phyloP scores from a whole-genome alignment of 116 monocot species.

The Thalassia testudinum region DNA sequence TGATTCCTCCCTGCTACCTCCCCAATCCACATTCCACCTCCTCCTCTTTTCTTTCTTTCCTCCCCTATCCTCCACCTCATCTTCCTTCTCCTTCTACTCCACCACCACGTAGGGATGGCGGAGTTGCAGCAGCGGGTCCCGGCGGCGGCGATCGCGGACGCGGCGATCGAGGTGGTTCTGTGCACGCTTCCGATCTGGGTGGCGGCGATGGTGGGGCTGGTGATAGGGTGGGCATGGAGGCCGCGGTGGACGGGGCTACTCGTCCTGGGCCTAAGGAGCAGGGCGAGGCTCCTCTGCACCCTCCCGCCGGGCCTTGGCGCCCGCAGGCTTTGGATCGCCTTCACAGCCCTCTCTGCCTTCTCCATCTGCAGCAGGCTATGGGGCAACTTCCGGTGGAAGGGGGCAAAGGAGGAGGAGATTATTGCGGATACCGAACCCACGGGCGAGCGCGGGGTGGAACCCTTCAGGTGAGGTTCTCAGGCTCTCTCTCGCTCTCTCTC shows the following conservation, averaged over 20 bases:
- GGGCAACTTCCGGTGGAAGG: slow-evolving; percentile 38
- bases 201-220: slow-evolving; percentile 89
- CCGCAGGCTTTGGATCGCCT: slow-evolving; percentile 75
- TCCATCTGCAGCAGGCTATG: slow-evolving; percentile 63
- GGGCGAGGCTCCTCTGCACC: slow-evolving; percentile 35
- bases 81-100: neutral
- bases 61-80: neutral
- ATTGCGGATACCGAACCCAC: neutral
- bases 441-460: neutral
- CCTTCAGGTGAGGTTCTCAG: no score
- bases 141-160: slow-evolving; percentile 60
- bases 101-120: neutral
- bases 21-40: neutral
- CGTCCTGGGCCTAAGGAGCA: slow-evolving; percentile 61
- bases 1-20: neutral
- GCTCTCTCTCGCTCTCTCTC: no score
- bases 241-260: slow-evolving; percentile 93
- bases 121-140: neutral
- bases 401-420: slow-evolving; percentile 3
- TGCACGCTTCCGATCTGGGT: slow-evolving; percentile 94
- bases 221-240: slow-evolving; percentile 94
- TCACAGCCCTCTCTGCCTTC: slow-evolving; percentile 84
- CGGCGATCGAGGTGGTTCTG: slow-evolving; percentile 57
- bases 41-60: neutral
- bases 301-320: slow-evolving; percentile 69